A percentile compares a stretch with the other conserved stretches of the same genome.
Conservation (phyloP, 352 stramenopile species). For the Pythium monospermum region DNA sequence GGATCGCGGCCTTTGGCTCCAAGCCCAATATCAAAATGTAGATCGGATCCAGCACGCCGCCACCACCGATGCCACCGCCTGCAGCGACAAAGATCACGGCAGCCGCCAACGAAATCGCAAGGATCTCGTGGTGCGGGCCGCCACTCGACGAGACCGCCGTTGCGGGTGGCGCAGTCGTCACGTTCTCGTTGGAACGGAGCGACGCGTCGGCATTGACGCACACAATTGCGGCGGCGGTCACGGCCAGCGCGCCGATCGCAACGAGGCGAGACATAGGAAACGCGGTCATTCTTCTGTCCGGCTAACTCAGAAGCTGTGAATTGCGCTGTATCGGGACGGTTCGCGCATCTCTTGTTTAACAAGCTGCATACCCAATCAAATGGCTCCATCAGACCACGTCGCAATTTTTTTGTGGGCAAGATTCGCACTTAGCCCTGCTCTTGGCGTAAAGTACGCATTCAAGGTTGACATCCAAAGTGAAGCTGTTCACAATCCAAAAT, state of each 20-base stretch:
- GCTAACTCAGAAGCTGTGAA: no score
- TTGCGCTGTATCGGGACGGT: no score
- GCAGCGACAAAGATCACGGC: constrained; percentile 87
- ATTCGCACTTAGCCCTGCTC: background rate
- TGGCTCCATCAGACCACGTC: constrained; percentile 19
- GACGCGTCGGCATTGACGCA: no score
- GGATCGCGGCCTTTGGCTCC: constrained; percentile 89
- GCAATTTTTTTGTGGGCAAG: background rate
- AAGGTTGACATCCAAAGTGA: background rate
- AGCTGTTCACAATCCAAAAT: constrained; percentile 19
- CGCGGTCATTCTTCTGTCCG: background rate
- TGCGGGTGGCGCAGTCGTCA: no score
- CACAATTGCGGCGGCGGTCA: no score
- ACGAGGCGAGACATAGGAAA: background rate
- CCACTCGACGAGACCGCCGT: no score
- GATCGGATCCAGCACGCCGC: constrained; percentile 94
- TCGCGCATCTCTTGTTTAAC: background rate
- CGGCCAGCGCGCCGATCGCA: no score
- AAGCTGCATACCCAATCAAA: constrained; percentile 6
- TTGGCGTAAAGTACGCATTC: constrained; percentile 1
- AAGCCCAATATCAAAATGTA: constrained; percentile 95
- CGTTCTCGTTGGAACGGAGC: no score
- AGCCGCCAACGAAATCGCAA: constrained; percentile 41
- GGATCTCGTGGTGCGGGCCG: constrained; percentile 33
- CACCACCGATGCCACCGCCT: constrained; percentile 87